phyloP scores from a whole-genome alignment of 352 stramenopile species.

The Phytophthora fragariae region DNA sequence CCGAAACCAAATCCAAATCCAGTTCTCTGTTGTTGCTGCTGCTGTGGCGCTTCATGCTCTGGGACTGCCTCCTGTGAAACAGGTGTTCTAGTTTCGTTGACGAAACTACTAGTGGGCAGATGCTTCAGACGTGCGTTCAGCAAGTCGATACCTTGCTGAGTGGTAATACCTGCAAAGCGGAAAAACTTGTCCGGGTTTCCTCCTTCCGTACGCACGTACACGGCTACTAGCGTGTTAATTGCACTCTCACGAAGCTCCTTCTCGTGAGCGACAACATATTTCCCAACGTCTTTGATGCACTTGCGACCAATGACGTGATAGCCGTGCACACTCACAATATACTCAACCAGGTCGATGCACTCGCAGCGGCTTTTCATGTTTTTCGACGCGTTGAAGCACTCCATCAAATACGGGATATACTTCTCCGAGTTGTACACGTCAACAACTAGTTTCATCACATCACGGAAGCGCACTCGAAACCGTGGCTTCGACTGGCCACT shows the following conservation, averaged over 20 bases:
- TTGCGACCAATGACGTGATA: slow-evolving; percentile 76
- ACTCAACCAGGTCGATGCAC: slow-evolving; percentile 86
- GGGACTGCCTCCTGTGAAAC: slow-evolving; percentile 14
- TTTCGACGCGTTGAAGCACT: slow-evolving; percentile 88
- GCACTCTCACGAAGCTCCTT: slow-evolving; percentile 87
- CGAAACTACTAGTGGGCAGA: slow-evolving; percentile 55
- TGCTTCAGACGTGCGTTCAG: slow-evolving; percentile 81
- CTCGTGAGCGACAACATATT: slow-evolving; percentile 80
- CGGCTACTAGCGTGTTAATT: slow-evolving; percentile 70
- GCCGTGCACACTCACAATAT: slow-evolving; percentile 69
- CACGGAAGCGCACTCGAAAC: slow-evolving; percentile 84
- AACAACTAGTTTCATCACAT: slow-evolving; percentile 84
- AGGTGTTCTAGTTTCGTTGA: slow-evolving; percentile 23
- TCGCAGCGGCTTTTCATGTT: slow-evolving; percentile 89
- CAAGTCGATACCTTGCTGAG: slow-evolving; percentile 85
- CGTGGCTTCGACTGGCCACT: slow-evolving; percentile 86
- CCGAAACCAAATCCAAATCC: slow-evolving; percentile 48
- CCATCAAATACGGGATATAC: slow-evolving; percentile 74
- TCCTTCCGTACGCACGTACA: slow-evolving; percentile 72
- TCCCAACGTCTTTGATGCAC: slow-evolving; percentile 81
- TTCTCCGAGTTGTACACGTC: slow-evolving; percentile 86
- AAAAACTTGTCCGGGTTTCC: slow-evolving; percentile 84
- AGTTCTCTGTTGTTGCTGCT: slow-evolving; percentile 23
- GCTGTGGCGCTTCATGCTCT: slow-evolving; percentile 20
- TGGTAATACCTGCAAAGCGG: slow-evolving; percentile 72